Base-by-base conservation (phyloP, 2,329 filamentous ascomycete genomes). In the Aspergillus eucalypticola region DNA sequence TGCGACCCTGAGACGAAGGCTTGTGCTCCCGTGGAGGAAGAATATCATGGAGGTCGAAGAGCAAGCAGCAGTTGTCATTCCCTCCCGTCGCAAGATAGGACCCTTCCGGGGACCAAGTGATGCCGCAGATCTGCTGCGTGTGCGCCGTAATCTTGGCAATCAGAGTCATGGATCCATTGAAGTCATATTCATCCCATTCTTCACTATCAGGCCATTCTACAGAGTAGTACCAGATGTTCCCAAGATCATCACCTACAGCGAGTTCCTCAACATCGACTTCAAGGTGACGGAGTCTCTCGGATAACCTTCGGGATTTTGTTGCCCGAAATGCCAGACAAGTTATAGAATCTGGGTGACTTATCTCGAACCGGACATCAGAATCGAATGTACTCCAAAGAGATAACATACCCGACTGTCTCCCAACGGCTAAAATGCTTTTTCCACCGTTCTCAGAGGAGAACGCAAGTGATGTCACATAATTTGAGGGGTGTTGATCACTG, bases 1-100 rank as follows among this genome's bases (percentile, higher is more conserved):
- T 59, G 50, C 29, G 61, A 21, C 49, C 27, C 52, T 38, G 62
- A 15, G 59, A 60, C n/a, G 55, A 49, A 57, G 54, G 56, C 19
- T 59, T 58, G 38, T 61, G 56, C 38, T 62, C 60, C n/a, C 53
- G 62, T 2, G 61, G 46, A 11, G 70, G 65, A 38, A 75, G 62
- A 17, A 94, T 79, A 42, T 85, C 83, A 51, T 84, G 81, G 2
- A 85, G 84, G 56, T 93, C 86, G 73, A 96, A 96, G 2, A 98
- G 82, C 67, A 88, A 90, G 71, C 94, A 96, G 3, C 87, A 76
- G 70, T 98, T 97, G 79, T 99, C 95, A 71, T 99, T 98, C 23
- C 91, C 92, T 6, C 95, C 93, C 4, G 91, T 92, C 13, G 91
- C 92, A 73, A 99, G 93, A 38, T 88, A 83, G 3, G 83, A 82